A percentile compares a stretch with the other conserved stretches of the same genome.
These are phyloP conservation scores for Magnusiomyces ingens DNA, from an alignment of 1,139 yeast genomes.

Conservation along the genomic window DNA sequence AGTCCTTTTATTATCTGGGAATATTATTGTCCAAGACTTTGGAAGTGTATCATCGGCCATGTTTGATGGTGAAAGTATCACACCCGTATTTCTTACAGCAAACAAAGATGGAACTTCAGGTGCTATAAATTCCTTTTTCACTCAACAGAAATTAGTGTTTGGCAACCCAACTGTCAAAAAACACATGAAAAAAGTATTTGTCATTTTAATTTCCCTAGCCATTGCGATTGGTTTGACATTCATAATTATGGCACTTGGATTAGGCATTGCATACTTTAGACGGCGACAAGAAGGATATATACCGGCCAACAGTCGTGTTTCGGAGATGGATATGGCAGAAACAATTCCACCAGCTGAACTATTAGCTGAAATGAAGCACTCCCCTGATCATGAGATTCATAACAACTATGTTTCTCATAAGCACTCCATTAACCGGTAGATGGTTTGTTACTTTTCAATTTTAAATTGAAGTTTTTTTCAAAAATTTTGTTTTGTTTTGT, in stretches of 20 bases:
- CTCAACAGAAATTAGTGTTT: conserved; percentile 20
- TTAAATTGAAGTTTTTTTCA: conserved; percentile 1
- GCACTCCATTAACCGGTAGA: not conserved
- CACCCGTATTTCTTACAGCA: conserved; percentile 51
- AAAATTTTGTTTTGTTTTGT: not conserved
- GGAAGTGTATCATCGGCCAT: conserved; percentile 64
- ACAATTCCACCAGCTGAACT: conserved; percentile 60
- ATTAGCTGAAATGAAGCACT: conserved; percentile 44
- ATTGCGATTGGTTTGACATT: conserved; percentile 78
- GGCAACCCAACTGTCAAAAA: conserved; percentile 19
- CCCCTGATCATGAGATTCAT: not conserved
- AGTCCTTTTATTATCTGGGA: conserved; percentile 58
- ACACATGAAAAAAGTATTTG: conserved; percentile 54
- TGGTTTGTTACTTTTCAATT: not conserved
- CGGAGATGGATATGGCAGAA: conserved; percentile 60
- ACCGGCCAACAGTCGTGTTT: conserved; percentile 44
- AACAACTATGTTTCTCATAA: not conserved
- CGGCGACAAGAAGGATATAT: conserved; percentile 38
- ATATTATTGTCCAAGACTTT: conserved; percentile 42
- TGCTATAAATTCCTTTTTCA: conserved; percentile 25
- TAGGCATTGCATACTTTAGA: conserved; percentile 46
- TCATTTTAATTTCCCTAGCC: conserved; percentile 82
- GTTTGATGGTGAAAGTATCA: conserved; percentile 66
- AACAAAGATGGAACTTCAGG: conserved; percentile 23
- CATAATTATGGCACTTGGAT: conserved; percentile 56